Evolutionary conservation across 2,329 filamentous ascomycete species (phyloP), one percentile per base, ranked within the genome.

Genomic region (Cadophora sp.): DNA sequence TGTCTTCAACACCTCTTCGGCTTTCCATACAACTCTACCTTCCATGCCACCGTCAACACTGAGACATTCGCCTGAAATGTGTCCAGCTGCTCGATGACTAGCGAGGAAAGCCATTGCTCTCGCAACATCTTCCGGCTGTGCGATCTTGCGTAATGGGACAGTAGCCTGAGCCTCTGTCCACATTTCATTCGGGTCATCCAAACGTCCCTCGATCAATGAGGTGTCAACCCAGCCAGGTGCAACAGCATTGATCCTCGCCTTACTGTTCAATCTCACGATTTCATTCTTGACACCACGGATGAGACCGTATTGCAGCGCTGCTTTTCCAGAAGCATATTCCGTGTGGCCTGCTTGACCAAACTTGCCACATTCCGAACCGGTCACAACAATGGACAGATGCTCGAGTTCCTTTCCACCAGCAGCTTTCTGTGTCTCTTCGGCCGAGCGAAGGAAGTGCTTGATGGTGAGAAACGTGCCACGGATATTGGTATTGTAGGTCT

Each of bases 211-310:
- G 29, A 73, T 73, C 1, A 75, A 94, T 34, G 88, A 85, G 31
- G 92, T 94, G 64, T 91, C 83, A 71, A 96, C 89, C 82, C 94
- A 97, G n/a, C 93, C 93, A 1, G 93, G 93, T 46, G 94, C 82
- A 71, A 97, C 87, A 46, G 90, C 90, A 80, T 97, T 97, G 58
- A 92, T 90, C 22, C 93, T 85, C 69, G 82, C 85, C 65, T 80
- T 82, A 0, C 76, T 73, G 66, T 87, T 86, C 64, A 87, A 73
- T 11, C 80, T 79, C 8, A 84, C 80, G 64, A 87, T 85, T 70
- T 87, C 85, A 65, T 86, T 85, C 77, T 86, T 86, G 12, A 87
- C 83, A 0, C 79, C 82, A 43, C 79, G 80, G 6, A 87, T 80
- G 8, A 87, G 78, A 0, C 83, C 84, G 76, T 86, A 86, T 69